Evolutionary conservation across 164 flowering plant species (phyloP), one percentile per base, ranked within the genome.

Genomic region (Santalum album): DNA sequence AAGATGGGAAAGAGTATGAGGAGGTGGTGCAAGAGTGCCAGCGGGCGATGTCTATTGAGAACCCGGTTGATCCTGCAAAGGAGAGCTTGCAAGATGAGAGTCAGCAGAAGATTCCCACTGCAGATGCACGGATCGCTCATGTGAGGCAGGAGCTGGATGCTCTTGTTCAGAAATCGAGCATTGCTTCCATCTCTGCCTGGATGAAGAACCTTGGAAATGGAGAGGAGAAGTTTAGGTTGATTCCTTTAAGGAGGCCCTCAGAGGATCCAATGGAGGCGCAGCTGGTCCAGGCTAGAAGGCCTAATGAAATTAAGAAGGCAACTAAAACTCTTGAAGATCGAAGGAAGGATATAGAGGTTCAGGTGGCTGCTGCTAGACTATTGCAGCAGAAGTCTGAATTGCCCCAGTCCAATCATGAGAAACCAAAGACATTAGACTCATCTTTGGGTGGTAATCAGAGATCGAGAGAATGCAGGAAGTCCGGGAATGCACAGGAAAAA

Each of bases 191-290:
- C 18, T 50, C 35, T 2, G 5, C 9, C 18, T 12, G 51, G 53
- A 50, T 16, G 35, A 25, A 25, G 35, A 48, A 48, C 15, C 51
- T 48, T 14, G 25, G 25, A 9, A 46, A 46, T 4, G 22, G 14
- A 2, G 49, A 46, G 49, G 49, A 46, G 22, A 46, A 46, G 22
- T 46, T 46, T 14, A 46, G 49, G 25, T 23, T 46, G 6, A 46
- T 46, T 2, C 49, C 49, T 11, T 3, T 46, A 18, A 23, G 27
- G 26, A 32, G 11, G 35, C 11, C 35, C 35, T 32, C 36, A 6
- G 96, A 90, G 69, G 99, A 87, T 55, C 99, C 97, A 0, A 78
- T 90, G 95, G 99, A 94, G 69, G 60, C 71, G 59, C 72, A 81
- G 62, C 55, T 80, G 48, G 80, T 77, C 32, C 95, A 81, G 55